Evolutionary conservation across 2,329 filamentous ascomycete genomes (phyloP), one percentile per base, ranked within the genome.

Genomic region (Fusarium transvaalense): DNA sequence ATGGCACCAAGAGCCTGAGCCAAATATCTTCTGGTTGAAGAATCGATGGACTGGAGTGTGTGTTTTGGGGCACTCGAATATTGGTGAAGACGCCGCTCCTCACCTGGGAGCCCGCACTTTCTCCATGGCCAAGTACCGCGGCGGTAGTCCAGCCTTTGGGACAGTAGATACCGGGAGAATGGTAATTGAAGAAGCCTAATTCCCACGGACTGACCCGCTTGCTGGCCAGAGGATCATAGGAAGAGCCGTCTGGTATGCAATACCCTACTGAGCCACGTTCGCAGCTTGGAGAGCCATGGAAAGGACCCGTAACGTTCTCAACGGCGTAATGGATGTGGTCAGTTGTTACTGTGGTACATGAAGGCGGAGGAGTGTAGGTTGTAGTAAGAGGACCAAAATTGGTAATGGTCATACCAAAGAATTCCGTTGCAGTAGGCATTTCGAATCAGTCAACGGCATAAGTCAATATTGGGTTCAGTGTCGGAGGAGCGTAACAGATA

Each of bases 331-430:
- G 29, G 1, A 61, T 12, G 19, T 67, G 32, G 17, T 68, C 60
- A 1, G 61, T 56, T 25, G 58, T 64, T 21, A 38, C 50, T 1
- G 64, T 64, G 10, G 51, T 53, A 47, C 76, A 78, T 15, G 71
- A 64, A 0, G 70, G 38, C 0, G 74, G 72, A 14, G 73, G 64
- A 2, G 74, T 74, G 53, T 72, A 77, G n/a, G 68, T 74, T 3
- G 76, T 75, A 29, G 75, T 77, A 14, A 78, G 55, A 5, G 74
- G 76, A 8, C 76, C 75, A 23, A 77, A 23, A 51, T 78, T 78
- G 54, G 69, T 73, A 54, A 77, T 53, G 17, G 64, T 51, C 4
- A 54, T 50, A 2, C 69, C 71, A 35, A 71, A 73, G 39, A 60
- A 66, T 25, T 70, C 46, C 10, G 72, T 77, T 3, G 57, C 47